Percentiles rank a stretch among this genome's conserved stretches.
phyloP scores from a whole-genome alignment of 352 stramenopile species.

The Phytophthora meadii region DNA sequence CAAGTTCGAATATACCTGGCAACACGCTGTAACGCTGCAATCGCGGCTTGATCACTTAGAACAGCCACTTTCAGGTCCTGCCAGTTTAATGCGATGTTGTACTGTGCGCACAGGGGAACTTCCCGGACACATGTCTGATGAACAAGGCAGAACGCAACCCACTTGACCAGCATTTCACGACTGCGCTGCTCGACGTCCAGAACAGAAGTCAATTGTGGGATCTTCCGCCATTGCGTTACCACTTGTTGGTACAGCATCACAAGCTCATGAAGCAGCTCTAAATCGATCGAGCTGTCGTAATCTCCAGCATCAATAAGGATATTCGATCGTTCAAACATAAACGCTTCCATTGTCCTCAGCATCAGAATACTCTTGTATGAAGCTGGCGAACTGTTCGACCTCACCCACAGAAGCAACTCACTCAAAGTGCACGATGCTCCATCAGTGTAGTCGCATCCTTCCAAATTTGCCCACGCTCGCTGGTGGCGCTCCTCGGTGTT shows the following conservation, averaged over 20 bases:
- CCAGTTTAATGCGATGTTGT: constrained; percentile 54
- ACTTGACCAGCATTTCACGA: constrained; percentile 47
- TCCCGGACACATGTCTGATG: constrained; percentile 33
- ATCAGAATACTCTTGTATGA: constrained; percentile 25
- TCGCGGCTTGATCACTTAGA: constrained; percentile 33
- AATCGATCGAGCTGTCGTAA: neutral
- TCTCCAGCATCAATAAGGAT: neutral
- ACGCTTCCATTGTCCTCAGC: constrained; percentile 41
- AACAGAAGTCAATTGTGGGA: constrained; percentile 20
- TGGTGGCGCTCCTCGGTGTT: constrained; percentile 20
- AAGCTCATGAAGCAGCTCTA: constrained; percentile 4
- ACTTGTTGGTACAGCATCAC: constrained; percentile 26
- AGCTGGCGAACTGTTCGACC: constrained; percentile 6
- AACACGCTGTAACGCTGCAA: constrained; percentile 40
- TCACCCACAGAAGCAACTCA: constrained; percentile 25
- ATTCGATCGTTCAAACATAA: constrained; percentile 30
- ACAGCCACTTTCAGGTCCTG: constrained; percentile 43
- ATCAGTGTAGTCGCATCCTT: constrained; percentile 23
- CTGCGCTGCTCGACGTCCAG: constrained; percentile 48
- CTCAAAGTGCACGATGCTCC: constrained; percentile 18
- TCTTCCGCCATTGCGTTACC: constrained; percentile 16
- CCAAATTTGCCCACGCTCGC: constrained; percentile 26
- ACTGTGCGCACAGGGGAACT: constrained; percentile 31
- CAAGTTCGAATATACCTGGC: constrained; percentile 49
- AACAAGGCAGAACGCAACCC: constrained; percentile 52